A percentile compares a stretch with the other conserved stretches of the same genome.
Conservation (phyloP, 208 protist species). For the Leishmania arabica region DNA sequence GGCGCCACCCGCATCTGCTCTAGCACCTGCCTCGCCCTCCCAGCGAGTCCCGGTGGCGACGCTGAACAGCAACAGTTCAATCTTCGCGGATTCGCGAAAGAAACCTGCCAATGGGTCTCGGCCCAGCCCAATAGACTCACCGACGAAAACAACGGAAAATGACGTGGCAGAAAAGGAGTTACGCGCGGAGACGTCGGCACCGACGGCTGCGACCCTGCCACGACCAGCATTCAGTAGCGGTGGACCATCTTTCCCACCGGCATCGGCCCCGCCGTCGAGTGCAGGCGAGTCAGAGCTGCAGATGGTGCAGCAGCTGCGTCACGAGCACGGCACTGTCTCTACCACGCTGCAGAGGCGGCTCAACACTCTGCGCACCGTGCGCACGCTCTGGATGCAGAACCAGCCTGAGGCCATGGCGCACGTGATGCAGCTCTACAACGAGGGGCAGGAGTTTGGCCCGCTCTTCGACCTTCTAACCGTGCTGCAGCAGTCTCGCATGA, state of each 20-base stretch:
- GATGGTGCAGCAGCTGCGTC: constrained; percentile 39
- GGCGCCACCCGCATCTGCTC: not conserved
- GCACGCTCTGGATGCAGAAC: constrained; percentile 61
- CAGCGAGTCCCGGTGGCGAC: constrained; percentile 17
- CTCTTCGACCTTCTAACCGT: constrained; percentile 69
- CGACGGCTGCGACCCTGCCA: not conserved
- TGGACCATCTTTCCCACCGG: constrained; percentile 19
- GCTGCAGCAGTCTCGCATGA: constrained; percentile 78
- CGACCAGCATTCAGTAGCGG: constrained; percentile 5
- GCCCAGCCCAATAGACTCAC: not conserved
- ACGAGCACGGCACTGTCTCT: constrained; percentile 27
- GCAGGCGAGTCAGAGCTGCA: constrained; percentile 26
- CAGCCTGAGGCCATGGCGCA: constrained; percentile 54
- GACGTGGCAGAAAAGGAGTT: not conserved
- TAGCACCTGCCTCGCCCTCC: not conserved
- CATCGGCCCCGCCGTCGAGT: constrained; percentile 2
- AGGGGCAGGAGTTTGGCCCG: constrained; percentile 57
- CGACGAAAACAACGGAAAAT: constrained; percentile 5
- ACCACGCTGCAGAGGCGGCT: constrained; percentile 52
- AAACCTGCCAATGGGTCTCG: not conserved
- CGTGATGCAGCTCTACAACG: constrained; percentile 42
- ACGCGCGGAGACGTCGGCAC: not conserved
- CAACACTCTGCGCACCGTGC: constrained; percentile 50
- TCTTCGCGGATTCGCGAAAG: constrained; percentile 9
- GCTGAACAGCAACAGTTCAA: constrained; percentile 14